Conservation (phyloP, 495 filamentous ascomycete genomes). For the Hypoxylon trugodes region DNA sequence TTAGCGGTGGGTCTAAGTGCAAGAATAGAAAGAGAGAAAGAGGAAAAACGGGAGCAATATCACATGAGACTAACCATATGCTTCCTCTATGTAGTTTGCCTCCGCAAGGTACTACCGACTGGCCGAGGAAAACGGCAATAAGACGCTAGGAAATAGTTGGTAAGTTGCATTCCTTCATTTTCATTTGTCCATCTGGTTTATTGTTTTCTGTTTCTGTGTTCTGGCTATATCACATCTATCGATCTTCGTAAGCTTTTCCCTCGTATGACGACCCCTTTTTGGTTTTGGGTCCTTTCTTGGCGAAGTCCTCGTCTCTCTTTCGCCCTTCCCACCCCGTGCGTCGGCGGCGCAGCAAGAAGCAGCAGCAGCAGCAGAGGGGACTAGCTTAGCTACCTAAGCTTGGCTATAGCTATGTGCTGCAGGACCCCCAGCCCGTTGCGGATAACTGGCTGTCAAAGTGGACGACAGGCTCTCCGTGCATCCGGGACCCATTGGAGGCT, state of each 20-base stretch:
- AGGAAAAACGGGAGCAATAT: slow-evolving; percentile 22
- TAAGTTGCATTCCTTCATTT: slow-evolving; percentile 59
- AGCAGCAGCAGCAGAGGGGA: no score
- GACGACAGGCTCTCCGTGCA: slow-evolving; percentile 39
- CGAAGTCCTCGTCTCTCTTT: slow-evolving; percentile 1
- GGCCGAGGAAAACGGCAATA: slow-evolving; percentile 87
- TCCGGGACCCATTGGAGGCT: slow-evolving; percentile 13
- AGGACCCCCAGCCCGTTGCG: slow-evolving; percentile 28
- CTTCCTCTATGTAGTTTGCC: slow-evolving; percentile 68
- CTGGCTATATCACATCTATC: no score
- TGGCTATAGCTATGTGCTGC: no score
- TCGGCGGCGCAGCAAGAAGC: slow-evolving; percentile 35
- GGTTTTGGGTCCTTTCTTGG: slow-evolving; percentile 20
- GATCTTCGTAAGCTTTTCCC: slow-evolving; percentile 30
- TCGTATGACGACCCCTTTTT: slow-evolving; percentile 31
- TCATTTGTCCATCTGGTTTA: slow-evolving; percentile 22
- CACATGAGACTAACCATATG: slow-evolving; percentile 52
- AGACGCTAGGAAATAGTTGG: slow-evolving; percentile 95
- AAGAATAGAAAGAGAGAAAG: no score
- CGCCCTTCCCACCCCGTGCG: slow-evolving; percentile 21
- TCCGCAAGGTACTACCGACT: slow-evolving; percentile 93
- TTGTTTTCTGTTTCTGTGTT: no score
- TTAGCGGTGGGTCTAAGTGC: no score
- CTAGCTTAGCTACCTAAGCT: no score
- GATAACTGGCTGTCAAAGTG: slow-evolving; percentile 12